These are phyloP conservation scores for Wickerhamomyces sydowiorum DNA, from an alignment of 805 yeast genomes.

Conservation along the genomic window DNA sequence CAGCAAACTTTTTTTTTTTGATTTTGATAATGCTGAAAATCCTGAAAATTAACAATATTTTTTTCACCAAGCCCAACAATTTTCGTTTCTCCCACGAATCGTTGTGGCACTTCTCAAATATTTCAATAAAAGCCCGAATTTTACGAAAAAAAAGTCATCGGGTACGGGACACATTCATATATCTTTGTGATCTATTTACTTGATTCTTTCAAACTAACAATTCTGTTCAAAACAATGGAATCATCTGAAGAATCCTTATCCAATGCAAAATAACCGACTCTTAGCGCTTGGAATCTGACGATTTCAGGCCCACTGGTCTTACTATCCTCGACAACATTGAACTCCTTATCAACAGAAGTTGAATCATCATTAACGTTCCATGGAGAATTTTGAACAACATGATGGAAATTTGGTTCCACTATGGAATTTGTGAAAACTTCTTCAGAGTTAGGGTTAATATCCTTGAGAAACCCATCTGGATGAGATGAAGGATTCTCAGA, in stretches of 20 bases:
- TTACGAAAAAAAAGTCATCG: no score
- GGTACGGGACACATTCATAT: no score
- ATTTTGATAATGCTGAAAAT: no score
- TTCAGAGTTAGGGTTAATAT: conserved; percentile 78
- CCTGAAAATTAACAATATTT: no score
- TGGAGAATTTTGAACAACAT: conserved; percentile 67
- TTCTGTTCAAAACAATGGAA: conserved; percentile 73
- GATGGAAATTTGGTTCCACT: conserved; percentile 71
- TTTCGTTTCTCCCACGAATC: no score
- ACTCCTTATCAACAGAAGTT: conserved; percentile 52
- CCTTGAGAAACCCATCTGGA: conserved; percentile 85
- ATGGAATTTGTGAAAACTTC: conserved; percentile 57
- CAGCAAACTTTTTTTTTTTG: no score
- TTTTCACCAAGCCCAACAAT: no score
- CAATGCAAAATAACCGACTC: conserved; percentile 92
- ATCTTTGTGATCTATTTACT: no score
- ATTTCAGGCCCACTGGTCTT: conserved; percentile 60
- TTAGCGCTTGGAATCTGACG: conserved; percentile 95
- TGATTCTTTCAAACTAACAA: conserved; percentile 85
- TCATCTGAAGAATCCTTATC: conserved; percentile 70
- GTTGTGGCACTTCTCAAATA: no score
- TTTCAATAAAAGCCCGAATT: no score
- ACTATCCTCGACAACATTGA: conserved; percentile 62
- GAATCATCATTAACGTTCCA: conserved; percentile 57
- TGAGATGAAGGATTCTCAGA: conserved; percentile 87